phyloP scores from a whole-genome alignment of 192 early-diverging fungal genomes.

The Entomortierella parvispora region DNA sequence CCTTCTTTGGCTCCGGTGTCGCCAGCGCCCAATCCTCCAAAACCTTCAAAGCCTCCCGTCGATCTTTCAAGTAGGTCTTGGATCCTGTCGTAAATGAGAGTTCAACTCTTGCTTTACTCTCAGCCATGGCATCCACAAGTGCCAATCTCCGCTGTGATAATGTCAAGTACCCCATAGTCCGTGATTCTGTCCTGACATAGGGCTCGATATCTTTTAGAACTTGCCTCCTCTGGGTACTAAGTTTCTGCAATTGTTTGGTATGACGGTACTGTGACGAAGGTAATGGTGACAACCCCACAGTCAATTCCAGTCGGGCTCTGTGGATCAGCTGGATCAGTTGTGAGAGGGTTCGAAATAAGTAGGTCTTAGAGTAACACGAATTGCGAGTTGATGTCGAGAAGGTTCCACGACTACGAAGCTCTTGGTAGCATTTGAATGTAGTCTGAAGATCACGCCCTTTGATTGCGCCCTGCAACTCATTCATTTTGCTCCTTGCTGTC shows the following conservation, averaged over 20 bases:
- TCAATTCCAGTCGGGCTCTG: slow-evolving; percentile 2
- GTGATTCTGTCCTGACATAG: background rate
- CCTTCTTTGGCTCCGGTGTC: background rate
- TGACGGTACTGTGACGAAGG: too few relatives aligned
- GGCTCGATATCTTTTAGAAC: slow-evolving; percentile 23
- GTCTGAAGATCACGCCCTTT: background rate
- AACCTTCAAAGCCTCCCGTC: slow-evolving; percentile 26
- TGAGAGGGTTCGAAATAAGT: too few relatives aligned
- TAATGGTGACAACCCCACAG: too few relatives aligned
- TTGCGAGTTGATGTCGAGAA: too few relatives aligned
- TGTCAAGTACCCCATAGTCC: background rate
- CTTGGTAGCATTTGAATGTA: slow-evolving; percentile 4
- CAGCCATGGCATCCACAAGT: slow-evolving; percentile 29
- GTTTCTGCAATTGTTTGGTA: too few relatives aligned
- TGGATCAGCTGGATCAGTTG: slow-evolving; percentile 27
- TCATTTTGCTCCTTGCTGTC: background rate
- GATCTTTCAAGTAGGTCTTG: slow-evolving; percentile 3
- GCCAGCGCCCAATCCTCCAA: slow-evolving; percentile 24
- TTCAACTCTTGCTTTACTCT: slow-evolving; percentile 27
- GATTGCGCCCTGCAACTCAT: slow-evolving; percentile 3
- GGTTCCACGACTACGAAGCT: background rate
- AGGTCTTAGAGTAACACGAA: slow-evolving; percentile 20
- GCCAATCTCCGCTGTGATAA: background rate
- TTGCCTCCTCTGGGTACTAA: background rate
- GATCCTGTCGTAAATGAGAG: slow-evolving; percentile 1